Percentiles rank a stretch among this genome's conserved stretches.
Evolutionary conservation across 306 rosid genomes (phyloP).

Genomic region (Chamaecrista fasciculata): DNA sequence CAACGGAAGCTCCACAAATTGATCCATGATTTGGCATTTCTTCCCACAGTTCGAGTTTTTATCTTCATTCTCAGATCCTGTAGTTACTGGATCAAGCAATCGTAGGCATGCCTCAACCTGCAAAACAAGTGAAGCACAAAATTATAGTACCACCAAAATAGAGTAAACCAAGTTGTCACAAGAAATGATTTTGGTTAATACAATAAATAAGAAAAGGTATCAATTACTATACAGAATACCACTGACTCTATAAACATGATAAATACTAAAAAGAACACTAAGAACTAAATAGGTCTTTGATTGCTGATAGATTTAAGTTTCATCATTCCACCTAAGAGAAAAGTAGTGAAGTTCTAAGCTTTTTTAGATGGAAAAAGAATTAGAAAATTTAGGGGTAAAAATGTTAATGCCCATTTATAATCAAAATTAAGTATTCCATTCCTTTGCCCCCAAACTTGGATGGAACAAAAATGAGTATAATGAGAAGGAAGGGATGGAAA

Average conservation of each 20-base stretch:
- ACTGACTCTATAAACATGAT: neutral
- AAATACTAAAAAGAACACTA: neutral
- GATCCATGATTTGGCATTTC: slow-evolving; percentile 42
- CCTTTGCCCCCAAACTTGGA: too few species aligned
- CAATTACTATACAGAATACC: neutral
- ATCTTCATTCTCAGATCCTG: slow-evolving; percentile 37
- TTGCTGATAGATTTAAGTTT: neutral
- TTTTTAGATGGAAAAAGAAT: too few species aligned
- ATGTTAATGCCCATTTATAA: too few species aligned
- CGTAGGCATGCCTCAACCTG: slow-evolving; percentile 56
- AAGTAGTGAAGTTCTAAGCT: neutral
- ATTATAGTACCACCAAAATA: slow-evolving; percentile 9
- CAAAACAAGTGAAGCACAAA: slow-evolving; percentile 5
- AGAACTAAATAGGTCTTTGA: neutral
- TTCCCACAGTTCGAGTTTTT: slow-evolving; percentile 39
- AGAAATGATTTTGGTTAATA: neutral
- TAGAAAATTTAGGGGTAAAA: too few species aligned
- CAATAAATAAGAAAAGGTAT: neutral
- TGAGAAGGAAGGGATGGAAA: too few species aligned
- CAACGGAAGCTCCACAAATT: slow-evolving; percentile 58
- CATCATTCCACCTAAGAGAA: neutral
- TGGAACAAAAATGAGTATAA: too few species aligned
- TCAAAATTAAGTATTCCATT: too few species aligned
- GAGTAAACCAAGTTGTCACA: neutral
- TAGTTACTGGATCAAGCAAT: slow-evolving; percentile 33